Conservation (phyloP, 139 green algal species). For the Asterochloris erici region DNA sequence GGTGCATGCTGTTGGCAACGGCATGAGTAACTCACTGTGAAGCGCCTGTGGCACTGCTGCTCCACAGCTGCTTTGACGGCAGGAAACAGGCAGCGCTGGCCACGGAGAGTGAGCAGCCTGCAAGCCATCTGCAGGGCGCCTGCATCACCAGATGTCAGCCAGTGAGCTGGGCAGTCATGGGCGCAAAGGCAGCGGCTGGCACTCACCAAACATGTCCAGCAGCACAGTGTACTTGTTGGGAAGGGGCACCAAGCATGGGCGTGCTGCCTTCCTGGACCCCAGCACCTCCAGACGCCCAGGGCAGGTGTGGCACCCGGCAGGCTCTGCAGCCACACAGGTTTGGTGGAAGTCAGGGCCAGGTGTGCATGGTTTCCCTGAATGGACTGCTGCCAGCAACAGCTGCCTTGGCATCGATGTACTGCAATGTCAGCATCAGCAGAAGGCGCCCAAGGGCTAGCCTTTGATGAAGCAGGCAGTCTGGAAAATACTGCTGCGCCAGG, state of each 20-base stretch:
- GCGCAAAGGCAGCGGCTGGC: not conserved
- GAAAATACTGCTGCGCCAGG: too few relatives aligned
- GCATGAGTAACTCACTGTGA: not conserved
- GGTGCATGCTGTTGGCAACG: not conserved
- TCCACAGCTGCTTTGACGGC: slow-evolving; percentile 6
- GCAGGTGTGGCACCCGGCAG: slow-evolving; percentile 40
- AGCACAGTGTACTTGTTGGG: slow-evolving; percentile 13
- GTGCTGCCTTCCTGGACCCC: slow-evolving; percentile 3
- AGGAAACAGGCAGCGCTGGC: slow-evolving; percentile 7
- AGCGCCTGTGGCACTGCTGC: slow-evolving; percentile 15
- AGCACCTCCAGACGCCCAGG: slow-evolving; percentile 18
- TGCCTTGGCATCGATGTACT: slow-evolving; percentile 5
- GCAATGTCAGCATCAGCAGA: slow-evolving; percentile 39
- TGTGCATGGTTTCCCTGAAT: slow-evolving; percentile 30
- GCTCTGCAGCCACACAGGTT: slow-evolving; percentile 30
- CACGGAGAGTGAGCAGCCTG: slow-evolving; percentile 3
- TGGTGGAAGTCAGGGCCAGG: slow-evolving; percentile 46
- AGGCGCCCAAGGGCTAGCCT: slow-evolving; percentile 18
- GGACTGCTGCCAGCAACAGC: slow-evolving; percentile 15
- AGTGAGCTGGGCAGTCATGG: not conserved
- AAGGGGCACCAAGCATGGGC: not conserved
- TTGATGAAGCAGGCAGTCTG: slow-evolving; percentile 18
- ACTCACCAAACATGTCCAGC: slow-evolving; percentile 17
- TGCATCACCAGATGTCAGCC: not conserved
- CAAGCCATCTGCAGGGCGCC: slow-evolving; percentile 6